A percentile compares a stretch with the other conserved stretches of the same genome.
phyloP scores from a whole-genome alignment of 2,329 filamentous ascomycete genomes.

The Talaromyces sp. region DNA sequence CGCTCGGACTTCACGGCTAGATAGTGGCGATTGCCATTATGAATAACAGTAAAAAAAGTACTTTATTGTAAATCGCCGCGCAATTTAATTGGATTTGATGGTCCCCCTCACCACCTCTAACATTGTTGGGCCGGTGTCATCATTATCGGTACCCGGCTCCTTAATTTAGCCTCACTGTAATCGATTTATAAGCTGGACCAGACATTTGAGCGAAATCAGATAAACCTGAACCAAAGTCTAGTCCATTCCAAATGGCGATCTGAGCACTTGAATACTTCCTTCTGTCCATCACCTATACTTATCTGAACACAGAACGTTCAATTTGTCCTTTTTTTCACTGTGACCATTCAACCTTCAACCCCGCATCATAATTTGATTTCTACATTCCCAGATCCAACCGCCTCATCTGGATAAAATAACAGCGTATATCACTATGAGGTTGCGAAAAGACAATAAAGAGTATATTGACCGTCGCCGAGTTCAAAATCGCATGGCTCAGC shows the following conservation, averaged over 20 bases:
- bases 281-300: too few relatives aligned
- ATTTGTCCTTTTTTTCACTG: too few relatives aligned
- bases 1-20: not conserved
- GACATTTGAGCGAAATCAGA: not conserved
- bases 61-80: not conserved
- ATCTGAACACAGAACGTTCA: too few relatives aligned
- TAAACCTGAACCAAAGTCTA: not conserved
- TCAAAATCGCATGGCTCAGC: slow-evolving; percentile 4
- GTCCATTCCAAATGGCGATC: too few relatives aligned
- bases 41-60: not conserved
- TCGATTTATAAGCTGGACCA: not conserved
- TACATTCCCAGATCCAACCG: not conserved
- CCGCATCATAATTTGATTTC: not conserved
- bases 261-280: too few relatives aligned
- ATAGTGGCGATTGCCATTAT: not conserved
- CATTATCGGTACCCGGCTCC: not conserved
- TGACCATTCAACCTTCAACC: not conserved
- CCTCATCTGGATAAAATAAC: not conserved
- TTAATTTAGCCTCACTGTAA: not conserved
- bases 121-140: not conserved
- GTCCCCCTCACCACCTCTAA: too few relatives aligned
- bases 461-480: slow-evolving; percentile 1
- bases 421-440: not conserved
- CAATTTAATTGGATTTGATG: too few relatives aligned
- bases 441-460: not conserved